Evolutionary conservation across 768 basidiomycete genomes (phyloP), one percentile per base, ranked within the genome.

Genomic region (Epithele typhae): DNA sequence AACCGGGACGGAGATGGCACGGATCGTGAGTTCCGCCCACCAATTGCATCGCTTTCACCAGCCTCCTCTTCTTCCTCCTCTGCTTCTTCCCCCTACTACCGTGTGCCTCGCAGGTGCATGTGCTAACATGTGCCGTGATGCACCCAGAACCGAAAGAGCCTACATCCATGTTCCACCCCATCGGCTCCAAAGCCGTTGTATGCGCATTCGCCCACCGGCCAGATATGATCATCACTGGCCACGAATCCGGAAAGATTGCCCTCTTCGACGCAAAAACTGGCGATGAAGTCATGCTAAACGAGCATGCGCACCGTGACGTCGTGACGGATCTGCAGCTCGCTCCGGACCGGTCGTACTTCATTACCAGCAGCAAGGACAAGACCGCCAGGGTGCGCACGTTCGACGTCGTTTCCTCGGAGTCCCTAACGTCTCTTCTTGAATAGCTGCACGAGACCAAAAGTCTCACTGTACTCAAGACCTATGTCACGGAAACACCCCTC

Each of bases 351-450:
- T 87, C 91, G 14, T 99, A 97, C 65, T 96, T 97, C 66, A 76
- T 97, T 62, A 99, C 96, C 6, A 87, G 87, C 61, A 91, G 88
- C 70, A 97, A 96, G 69, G 96, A 99, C 67, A 97, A 98, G 73
- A 85, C 84, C 23, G 93, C 96, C 24, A 81, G 92, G 73, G 92
- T 92, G 52, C 43, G 84, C 40, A 71, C 25, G 8, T 24, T n/a
- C n/a, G n/a, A n/a, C n/a, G n/a, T n/a, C 4, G 11, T 27, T 15
- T 42, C 37, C 32, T 6, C 19, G 14, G 10, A 36, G 12, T 25
- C 9, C 10, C 33, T 6, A 15, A 18, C 7, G 22, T 15, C 15
- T 24, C 33, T 40, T 45, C 24, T 10, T 32, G 11, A 5, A 23
- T 60, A 88, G 81, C 73, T 97, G 69, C 91, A 94, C 57, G 92